A percentile compares a stretch with the other conserved stretches of the same genome.
These are phyloP conservation scores for Fusarium sp. DNA, from an alignment of 2,329 filamentous ascomycete species.

Conservation along the genomic window DNA sequence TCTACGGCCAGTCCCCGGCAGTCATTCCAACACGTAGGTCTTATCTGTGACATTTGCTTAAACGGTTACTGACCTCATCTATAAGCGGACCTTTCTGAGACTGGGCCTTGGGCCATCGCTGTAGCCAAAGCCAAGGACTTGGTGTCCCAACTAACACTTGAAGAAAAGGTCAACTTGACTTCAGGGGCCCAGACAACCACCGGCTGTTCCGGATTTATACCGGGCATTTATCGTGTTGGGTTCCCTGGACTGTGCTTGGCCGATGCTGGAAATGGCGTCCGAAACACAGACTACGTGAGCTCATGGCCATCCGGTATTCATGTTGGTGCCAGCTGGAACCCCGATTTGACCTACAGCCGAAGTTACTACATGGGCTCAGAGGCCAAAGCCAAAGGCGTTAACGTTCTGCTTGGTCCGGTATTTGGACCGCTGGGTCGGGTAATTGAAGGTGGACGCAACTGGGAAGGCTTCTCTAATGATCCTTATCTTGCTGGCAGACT, in stretches of 20 bases:
- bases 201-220: constrained; percentile 19
- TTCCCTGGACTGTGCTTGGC: constrained; percentile 16
- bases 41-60: not conserved
- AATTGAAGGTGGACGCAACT: constrained; percentile 5
- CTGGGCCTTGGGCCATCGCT: constrained; percentile 3
- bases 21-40: constrained; percentile 20
- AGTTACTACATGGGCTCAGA: constrained; percentile 23
- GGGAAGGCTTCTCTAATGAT: constrained; percentile 25
- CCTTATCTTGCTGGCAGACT: constrained; percentile 17
- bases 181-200: constrained; percentile 9
- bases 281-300: constrained; percentile 23
- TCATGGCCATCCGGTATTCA: constrained; percentile 20
- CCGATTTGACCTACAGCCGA: constrained; percentile 17
- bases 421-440: constrained; percentile 20
- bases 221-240: not conserved
- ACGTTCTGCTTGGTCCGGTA: constrained; percentile 5
- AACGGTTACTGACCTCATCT: too few species aligned
- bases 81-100: constrained; percentile 1
- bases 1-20: constrained; percentile 15
- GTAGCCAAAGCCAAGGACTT: constrained; percentile 10
- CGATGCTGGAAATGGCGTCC: constrained; percentile 16
- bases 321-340: constrained; percentile 28
- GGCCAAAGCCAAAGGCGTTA: constrained; percentile 13
- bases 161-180: constrained; percentile 34
- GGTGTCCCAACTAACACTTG: constrained; percentile 13